Evolutionary conservation across 306 rosid species (phyloP).

Genomic region (Lathyrus tuberosus): DNA sequence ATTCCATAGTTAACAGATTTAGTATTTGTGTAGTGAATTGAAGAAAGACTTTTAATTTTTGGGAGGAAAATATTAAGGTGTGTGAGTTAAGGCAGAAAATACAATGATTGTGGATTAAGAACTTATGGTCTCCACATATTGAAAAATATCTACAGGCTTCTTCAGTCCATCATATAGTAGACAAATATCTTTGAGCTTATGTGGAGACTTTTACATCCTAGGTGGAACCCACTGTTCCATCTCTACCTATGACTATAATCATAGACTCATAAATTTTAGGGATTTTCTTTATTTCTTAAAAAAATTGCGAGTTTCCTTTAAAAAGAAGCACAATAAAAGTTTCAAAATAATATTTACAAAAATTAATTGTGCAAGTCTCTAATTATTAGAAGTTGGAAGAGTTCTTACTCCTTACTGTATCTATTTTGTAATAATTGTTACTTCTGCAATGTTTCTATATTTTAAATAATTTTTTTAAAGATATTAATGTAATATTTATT

Average conservation of each 20-base stretch:
- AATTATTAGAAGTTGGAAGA: too few relatives aligned
- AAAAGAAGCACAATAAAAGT: too few relatives aligned
- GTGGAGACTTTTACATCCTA: slow-evolving; percentile 17
- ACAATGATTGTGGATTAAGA: slow-evolving; percentile 13
- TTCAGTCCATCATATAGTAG: slow-evolving; percentile 15
- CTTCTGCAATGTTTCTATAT: too few relatives aligned
- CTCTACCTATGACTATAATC: neutral
- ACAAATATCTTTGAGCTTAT: slow-evolving; percentile 46
- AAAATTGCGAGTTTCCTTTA: too few relatives aligned
- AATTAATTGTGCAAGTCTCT: too few relatives aligned
- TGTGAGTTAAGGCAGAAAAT: slow-evolving; percentile 1
- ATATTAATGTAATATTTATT: too few relatives aligned
- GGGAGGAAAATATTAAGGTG: neutral
- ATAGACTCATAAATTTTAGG: neutral
- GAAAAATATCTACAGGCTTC: slow-evolving; percentile 47
- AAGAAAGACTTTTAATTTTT: slow-evolving; percentile 24
- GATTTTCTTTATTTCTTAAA: too few relatives aligned
- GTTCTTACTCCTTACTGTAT: too few relatives aligned
- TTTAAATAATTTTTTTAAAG: too few relatives aligned
- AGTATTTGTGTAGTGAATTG: slow-evolving; percentile 8
- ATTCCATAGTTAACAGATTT: slow-evolving; percentile 57
- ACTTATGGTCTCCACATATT: slow-evolving; percentile 18
- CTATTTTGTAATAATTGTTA: too few relatives aligned
- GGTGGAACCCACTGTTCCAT: slow-evolving; percentile 42
- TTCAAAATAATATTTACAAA: too few relatives aligned